Evolutionary conservation across 441 rosid genomes (phyloP), one percentile per base, ranked within the genome.

Genomic region (Populus trichocarpa): DNA sequence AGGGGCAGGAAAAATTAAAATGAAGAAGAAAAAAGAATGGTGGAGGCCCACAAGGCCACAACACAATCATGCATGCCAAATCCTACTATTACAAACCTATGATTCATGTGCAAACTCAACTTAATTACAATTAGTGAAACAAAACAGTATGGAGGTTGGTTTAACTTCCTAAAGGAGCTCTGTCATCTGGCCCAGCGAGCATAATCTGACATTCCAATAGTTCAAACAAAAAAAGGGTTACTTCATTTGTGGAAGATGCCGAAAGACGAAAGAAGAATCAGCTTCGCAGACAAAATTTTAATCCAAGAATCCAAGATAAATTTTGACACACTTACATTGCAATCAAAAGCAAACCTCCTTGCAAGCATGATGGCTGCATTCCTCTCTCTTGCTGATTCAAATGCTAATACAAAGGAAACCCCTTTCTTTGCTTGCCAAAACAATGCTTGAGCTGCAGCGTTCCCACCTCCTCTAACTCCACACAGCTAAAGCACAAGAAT

Each of bases 381-480:
- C 85, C 98, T 88, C 57, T 94, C 98, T 85, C 99, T 89, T 76
- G 88, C 91, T 0, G 93, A 91, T 80, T 96, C 99, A 32, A 96
- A 94, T 76, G 97, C 98, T 70, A 96, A 83, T 40, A 93, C 95
- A 76, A 89, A 91, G 46, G 96, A 90, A 68, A 82, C 69, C 4
- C 94, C 95, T 84, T 88, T 88, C 81, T 88, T 91, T 23, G 90
- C 93, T 76, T 92, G 96, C 99, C 98, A 96, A 89, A 87, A 96
- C 86, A 90, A 69, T 69, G 97, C 98, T 78, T 96, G 98, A 57
- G 96, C 90, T 20, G 98, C 99, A 1, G 98, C 99, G 79, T 94
- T 96, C 35, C 98, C 99, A 28, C 96, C 98, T 80, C 99, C 99
- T 91, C 99, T 88, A 65, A 94, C 98, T 77, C 98, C 98, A 74